Base-by-base conservation (phyloP, 1,139 yeast genomes). In the Pichia sp. region DNA sequence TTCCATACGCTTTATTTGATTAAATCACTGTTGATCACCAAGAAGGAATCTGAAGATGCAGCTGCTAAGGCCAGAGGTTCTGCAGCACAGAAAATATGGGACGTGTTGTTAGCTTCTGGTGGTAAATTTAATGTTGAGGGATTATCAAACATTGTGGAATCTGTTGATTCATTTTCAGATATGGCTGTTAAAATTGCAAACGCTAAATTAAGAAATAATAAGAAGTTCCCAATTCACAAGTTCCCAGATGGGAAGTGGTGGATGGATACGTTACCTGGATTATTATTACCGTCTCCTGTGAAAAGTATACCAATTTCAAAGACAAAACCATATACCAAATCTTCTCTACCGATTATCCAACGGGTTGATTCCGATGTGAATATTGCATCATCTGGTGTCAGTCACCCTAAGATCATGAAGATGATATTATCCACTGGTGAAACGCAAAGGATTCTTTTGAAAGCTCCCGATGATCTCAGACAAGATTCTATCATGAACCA, bases 401-500 rank as follows among this genome's bases (percentile, higher is more conserved):
- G 96, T 57, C 75, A 83, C 51, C 99, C 99, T 0, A 91, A 91
- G 62, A 85, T 93, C 43, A 72, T 83, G 42, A 75, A 70, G 1
- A 69, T 87, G 46, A 50, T 48, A 0, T 67, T 83, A 18, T 71
- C 81, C 0, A 76, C 80, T 59, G 98, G 97, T 0, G 56, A 65
- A 0, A 59, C 53, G 0, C 83, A 79, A 50, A 78, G 71, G 48
- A 74, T 84, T 60, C 69, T 93, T 19, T 70, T 90, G 56, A 94
- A 94, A 60, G 87, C 89, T 27, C 77, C 88, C 7, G 99, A 94
- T 66, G 99, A 94, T 66, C 68, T 93, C 47, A 71, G 99, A 47
- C 99, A 94, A 65, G 99, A 94, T 66, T 87, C 96, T 0, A 88
- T 93, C 52, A 94, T 94, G 99, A 96, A 91, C 62, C 99, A 93